A percentile compares a stretch with the other conserved stretches of the same genome.
phyloP scores from a whole-genome alignment of 768 basidiomycete species.

The Rhodotorula diobovata region DNA sequence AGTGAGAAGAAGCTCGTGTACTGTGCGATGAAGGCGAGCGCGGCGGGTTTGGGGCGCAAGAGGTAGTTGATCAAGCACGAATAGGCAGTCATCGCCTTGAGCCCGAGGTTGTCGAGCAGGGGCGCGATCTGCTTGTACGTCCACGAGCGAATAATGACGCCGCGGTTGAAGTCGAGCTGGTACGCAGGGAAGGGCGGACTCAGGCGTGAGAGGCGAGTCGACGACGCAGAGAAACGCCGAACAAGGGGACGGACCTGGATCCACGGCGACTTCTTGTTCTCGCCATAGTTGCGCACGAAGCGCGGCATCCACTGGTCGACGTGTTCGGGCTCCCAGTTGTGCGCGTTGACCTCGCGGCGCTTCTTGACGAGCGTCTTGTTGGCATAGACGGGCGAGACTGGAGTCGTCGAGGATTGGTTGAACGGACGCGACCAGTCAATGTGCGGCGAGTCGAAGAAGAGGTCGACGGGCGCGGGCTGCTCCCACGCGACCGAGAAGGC shows the following conservation, averaged over 20 bases:
- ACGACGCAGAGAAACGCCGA: neutral
- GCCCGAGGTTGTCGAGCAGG: conserved; percentile 9
- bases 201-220: neutral
- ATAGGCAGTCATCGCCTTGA: conserved; percentile 18
- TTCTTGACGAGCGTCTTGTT: neutral
- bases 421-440: conserved; percentile 30
- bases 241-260: neutral
- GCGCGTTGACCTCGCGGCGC: neutral
- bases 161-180: conserved; percentile 30
- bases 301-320: conserved; percentile 25
- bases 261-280: neutral
- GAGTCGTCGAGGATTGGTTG: neutral
- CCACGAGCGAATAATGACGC: conserved; percentile 26
- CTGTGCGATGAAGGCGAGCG: conserved; percentile 24
- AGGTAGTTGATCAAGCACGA: conserved; percentile 34
- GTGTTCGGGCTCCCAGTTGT: conserved; percentile 13
- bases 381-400: neutral
- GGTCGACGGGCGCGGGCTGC: conserved; percentile 27
- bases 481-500: conserved; percentile 29
- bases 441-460: conserved; percentile 30
- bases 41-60: conserved; percentile 25
- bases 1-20: conserved; percentile 31
- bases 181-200: neutral
- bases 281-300: conserved; percentile 3
- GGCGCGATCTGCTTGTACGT: neutral